A percentile compares a stretch with the other conserved stretches of the same genome.
Evolutionary conservation across 2,329 filamentous ascomycete species (phyloP).

Genomic region (Talaromyces sp.): DNA sequence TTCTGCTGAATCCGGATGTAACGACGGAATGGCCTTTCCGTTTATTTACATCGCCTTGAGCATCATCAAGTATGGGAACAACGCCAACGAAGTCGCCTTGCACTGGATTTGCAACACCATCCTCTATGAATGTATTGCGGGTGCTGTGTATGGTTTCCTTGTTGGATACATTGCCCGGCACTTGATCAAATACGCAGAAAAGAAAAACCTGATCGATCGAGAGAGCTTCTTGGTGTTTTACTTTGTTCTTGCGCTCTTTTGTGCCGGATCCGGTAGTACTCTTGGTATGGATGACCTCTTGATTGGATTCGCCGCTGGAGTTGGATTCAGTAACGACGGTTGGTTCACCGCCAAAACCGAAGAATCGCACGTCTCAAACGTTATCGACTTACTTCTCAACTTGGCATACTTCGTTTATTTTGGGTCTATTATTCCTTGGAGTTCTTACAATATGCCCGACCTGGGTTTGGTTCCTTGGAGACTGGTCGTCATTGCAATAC

Average conservation of each 20-base stretch:
- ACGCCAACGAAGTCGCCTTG: constrained; percentile 65
- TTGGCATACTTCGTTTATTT: constrained; percentile 98
- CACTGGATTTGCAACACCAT: constrained; percentile 89
- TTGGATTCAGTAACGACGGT: constrained; percentile 98
- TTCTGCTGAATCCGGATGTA: constrained; percentile 95
- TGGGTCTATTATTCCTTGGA: constrained; percentile 95
- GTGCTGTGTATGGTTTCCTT: constrained; percentile 79
- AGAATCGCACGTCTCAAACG: constrained; percentile 97
- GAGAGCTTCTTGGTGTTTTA: constrained; percentile 99
- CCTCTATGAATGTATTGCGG: constrained; percentile 93
- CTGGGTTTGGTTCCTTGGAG: constrained; percentile 82
- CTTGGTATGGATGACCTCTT: constrained; percentile 90
- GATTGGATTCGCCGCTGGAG: constrained; percentile 89
- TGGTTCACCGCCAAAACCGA: constrained; percentile 99
- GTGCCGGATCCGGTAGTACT: constrained; percentile 86
- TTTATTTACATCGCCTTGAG: constrained; percentile 93
- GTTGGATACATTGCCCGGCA: constrained; percentile 89
- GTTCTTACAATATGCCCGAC: constrained; percentile 72
- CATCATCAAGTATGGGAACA: constrained; percentile 73
- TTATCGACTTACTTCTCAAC: constrained; percentile 95
- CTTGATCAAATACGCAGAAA: constrained; percentile 82
- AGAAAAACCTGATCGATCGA: constrained; percentile 80
- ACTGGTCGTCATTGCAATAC: constrained; percentile 84
- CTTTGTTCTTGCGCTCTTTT: constrained; percentile 93
- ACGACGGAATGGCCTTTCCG: constrained; percentile 99